These are phyloP conservation scores for Aspergillus saccharolyticus DNA, from an alignment of 495 filamentous ascomycete genomes.

Conservation along the genomic window DNA sequence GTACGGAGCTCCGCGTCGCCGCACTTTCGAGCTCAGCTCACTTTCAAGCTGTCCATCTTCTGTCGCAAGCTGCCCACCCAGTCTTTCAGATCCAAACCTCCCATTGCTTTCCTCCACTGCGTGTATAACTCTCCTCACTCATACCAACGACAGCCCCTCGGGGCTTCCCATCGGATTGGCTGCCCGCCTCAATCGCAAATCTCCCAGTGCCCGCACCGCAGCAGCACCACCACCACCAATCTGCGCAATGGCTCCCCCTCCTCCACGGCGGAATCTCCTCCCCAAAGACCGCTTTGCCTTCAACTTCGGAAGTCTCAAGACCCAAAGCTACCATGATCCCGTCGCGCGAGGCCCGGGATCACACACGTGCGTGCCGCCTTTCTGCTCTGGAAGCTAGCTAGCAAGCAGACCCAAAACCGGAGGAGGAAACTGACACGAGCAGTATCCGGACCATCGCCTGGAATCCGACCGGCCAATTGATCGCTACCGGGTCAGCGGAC, in stretches of 20 bases:
- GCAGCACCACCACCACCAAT: neutral
- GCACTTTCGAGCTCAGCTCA: neutral
- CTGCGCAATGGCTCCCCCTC: constrained; percentile 44
- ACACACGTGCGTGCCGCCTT: constrained; percentile 51
- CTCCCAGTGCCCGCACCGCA: constrained; percentile 10
- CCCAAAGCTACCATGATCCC: constrained; percentile 60
- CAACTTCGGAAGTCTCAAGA: constrained; percentile 53
- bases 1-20: neutral
- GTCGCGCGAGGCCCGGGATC: constrained; percentile 44
- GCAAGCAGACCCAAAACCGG: no score
- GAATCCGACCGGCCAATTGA: constrained; percentile 79
- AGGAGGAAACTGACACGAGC: constrained; percentile 14
- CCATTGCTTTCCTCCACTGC: neutral
- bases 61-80: no score
- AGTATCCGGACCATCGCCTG: constrained; percentile 74
- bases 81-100: no score
- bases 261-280: constrained; percentile 47
- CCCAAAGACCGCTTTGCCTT: constrained; percentile 58
- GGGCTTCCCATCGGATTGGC: constrained; percentile 10
- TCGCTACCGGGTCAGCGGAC: constrained; percentile 81
- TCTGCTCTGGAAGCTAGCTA: no score
- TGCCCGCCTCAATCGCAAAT: constrained; percentile 15
- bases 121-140: neutral
- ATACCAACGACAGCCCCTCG: constrained; percentile 13
- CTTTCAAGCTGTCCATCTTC: neutral